Base-by-base conservation (phyloP, 2,329 filamentous ascomycete species). In the Fusarium pseudoanthophilum region DNA sequence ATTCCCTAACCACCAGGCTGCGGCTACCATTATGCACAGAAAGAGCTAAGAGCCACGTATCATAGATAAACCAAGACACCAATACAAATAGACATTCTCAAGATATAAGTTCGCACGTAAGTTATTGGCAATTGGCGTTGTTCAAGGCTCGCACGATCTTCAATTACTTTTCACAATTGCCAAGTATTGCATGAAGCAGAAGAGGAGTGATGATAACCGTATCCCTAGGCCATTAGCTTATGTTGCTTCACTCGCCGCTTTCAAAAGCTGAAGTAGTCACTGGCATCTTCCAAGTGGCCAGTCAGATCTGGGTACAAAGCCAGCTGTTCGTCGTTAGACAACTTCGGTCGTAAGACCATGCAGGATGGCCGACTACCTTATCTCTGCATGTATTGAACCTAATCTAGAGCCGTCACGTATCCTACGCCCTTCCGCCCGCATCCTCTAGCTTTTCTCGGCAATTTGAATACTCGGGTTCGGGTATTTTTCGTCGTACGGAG, bases 1-100 rank as follows among this genome's bases (percentile, higher is more conserved):
- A 57, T 97, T 92, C 83, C 95, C 95, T 3, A 95, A 92, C 78
- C 95, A 97, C 79, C 95, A 98, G 37, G 75, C 75, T 20, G 62
- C 64, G 16, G 75, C 75, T n/a, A 77, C 75, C 2, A 72, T 77
- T 11, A 75, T 77, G 75, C 75, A 77, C 52, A 75, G 48, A 36
- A 77, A 72, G 88, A 57, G 61, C 7, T 49, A 62, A 37, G 66
- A 64, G 32, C 34, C 1, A 2, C 14, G 9, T 26, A 24, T 21
- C 7, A 6, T 7, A 36, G 0, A 7, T 26, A 24, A 14, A 43
- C 11, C 4, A 11, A 7, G 10, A 11, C 21, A 36, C 9, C 45
- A 24, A 18, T 11, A 16, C n/a, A 21, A 48, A 40, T 55, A 55
- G 26, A 63, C 5, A 15, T 4, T 21, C 16, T 20, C 6, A 18